Conservation (phyloP, 2,329 filamentous ascomycete genomes). For the Fusarium veterinarium region DNA sequence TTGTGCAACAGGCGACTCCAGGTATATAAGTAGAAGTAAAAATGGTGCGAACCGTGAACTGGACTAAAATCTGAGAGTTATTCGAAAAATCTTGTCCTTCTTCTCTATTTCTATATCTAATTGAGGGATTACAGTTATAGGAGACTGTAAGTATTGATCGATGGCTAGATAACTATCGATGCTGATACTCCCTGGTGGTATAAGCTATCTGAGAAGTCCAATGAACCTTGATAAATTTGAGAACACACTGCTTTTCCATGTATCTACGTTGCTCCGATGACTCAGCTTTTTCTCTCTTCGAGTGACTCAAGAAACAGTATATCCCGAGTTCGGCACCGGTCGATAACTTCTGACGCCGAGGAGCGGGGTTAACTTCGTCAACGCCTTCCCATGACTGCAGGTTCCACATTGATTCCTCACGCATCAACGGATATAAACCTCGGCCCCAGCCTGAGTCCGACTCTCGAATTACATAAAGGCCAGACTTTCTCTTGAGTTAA, state of each 20-base stretch:
- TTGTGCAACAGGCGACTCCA: background rate
- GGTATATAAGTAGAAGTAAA: background rate
- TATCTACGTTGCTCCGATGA: background rate
- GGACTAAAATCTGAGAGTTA: too few species aligned
- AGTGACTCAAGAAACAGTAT: background rate
- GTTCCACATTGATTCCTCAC: conserved; percentile 6
- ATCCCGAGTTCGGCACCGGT: background rate
- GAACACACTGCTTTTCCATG: background rate
- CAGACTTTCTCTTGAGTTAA: fast-evolving
- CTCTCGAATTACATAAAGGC: background rate
- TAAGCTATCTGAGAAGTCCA: background rate
- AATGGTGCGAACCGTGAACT: background rate
- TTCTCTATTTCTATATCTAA: too few species aligned
- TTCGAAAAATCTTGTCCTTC: too few species aligned
- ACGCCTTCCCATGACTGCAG: background rate
- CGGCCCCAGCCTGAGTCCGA: background rate
- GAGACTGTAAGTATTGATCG: background rate
- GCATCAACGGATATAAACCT: background rate
- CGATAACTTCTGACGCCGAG: conserved; percentile 1
- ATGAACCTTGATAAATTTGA: background rate
- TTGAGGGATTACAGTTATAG: fast-evolving
- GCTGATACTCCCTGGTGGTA: too few species aligned
- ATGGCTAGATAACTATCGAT: background rate
- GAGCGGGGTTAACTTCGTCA: conserved; percentile 18
- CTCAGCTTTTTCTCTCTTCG: background rate